phyloP scores from a whole-genome alignment of 805 yeast species.

The Candida multigemmis region DNA sequence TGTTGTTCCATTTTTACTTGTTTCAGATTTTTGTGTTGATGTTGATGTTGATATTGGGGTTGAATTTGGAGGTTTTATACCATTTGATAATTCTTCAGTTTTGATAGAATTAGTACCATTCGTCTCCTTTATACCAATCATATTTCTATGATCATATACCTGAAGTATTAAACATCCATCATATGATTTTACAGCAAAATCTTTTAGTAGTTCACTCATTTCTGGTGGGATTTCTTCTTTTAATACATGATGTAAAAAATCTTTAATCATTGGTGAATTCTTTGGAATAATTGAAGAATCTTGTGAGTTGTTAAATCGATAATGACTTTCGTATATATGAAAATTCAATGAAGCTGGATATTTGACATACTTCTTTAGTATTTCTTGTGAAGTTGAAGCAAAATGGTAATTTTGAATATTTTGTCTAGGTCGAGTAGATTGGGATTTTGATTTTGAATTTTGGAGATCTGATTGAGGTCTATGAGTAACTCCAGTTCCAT shows the following conservation, averaged over 20 bases:
- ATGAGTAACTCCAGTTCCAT: no score
- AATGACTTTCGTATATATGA: conserved; percentile 88
- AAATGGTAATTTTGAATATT: conserved; percentile 37
- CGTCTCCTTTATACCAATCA: conserved; percentile 17
- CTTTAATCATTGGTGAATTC: conserved; percentile 66
- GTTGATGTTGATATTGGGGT: neutral
- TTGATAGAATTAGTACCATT: no score
- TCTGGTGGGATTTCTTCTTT: conserved; percentile 82
- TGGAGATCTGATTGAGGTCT: no score
- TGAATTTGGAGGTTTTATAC: neutral
- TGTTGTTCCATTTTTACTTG: neutral
- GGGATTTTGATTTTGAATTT: conserved; percentile 8
- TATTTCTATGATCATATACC: conserved; percentile 75
- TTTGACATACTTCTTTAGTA: conserved; percentile 67
- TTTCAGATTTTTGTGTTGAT: neutral
- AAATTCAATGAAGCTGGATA: conserved; percentile 77
- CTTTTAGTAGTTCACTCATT: conserved; percentile 80
- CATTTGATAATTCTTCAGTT: no score
- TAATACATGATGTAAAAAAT: conserved; percentile 71
- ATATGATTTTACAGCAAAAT: conserved; percentile 73
- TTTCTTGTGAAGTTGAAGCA: conserved; percentile 62
- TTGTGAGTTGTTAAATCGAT: conserved; percentile 77
- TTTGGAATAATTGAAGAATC: conserved; percentile 77
- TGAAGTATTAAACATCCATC: conserved; percentile 86
- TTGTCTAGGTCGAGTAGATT: conserved; percentile 13